Conservation (phyloP, 1,284 basidiomycete genomes). For the Cerioporus squamosus region DNA sequence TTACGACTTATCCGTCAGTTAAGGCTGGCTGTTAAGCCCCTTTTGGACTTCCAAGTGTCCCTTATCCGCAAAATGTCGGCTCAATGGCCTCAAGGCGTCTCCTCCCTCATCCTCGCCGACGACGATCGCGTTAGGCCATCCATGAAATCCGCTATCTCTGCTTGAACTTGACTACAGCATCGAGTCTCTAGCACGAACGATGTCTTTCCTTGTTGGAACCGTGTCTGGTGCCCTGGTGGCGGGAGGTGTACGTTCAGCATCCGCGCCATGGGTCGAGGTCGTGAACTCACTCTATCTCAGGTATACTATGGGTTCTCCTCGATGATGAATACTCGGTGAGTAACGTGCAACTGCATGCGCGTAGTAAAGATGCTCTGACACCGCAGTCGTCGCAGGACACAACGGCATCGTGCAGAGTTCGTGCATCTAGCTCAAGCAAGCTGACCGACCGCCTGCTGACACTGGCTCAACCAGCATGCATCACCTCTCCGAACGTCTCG, state of each 20-base stretch:
- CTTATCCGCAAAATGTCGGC: neutral
- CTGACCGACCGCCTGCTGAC: neutral
- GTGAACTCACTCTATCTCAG: slow-evolving; percentile 17
- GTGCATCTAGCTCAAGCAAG: slow-evolving; percentile 4
- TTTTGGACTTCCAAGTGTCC: no score
- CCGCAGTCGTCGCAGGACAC: slow-evolving; percentile 24
- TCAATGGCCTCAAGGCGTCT: neutral
- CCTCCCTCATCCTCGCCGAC: no score
- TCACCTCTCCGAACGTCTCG: slow-evolving; percentile 29
- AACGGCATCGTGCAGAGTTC: slow-evolving; percentile 32
- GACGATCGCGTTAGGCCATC: neutral
- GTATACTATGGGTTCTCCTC: slow-evolving; percentile 39
- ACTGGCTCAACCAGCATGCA: slow-evolving; percentile 26
- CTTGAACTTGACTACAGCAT: neutral
- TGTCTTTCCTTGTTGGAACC: slow-evolving; percentile 36
- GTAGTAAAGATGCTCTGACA: neutral
- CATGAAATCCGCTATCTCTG: neutral
- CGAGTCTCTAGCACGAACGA: neutral
- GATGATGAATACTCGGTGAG: slow-evolving; percentile 34
- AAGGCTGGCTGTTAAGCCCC: no score
- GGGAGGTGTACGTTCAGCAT: slow-evolving; percentile 25
- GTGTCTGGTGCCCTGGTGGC: slow-evolving; percentile 29
- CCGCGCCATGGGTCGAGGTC: slow-evolving; percentile 11
- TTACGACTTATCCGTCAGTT: no score
- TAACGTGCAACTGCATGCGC: neutral